These are phyloP conservation scores for Lathyrus sativus DNA, from an alignment of 306 rosid genomes.

Conservation along the genomic window DNA sequence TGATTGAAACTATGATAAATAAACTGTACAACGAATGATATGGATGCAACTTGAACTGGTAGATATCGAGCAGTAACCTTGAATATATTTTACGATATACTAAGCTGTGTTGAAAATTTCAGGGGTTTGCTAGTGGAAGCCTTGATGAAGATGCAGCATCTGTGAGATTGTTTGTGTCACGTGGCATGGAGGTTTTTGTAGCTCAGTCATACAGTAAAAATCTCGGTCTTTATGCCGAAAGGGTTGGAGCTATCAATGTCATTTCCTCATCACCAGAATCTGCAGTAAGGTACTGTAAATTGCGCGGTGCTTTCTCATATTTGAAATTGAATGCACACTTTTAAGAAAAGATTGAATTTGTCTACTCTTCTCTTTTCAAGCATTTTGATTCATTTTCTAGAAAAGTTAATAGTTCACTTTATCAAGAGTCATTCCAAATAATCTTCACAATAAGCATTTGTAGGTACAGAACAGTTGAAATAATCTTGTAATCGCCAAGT, in stretches of 20 bases:
- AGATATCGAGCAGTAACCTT: not conserved
- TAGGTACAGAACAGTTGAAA: conserved; percentile 2
- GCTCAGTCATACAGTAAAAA: conserved; percentile 99
- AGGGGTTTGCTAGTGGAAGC: conserved; percentile 99
- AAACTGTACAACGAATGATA: conserved; percentile 6
- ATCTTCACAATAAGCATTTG: conserved; percentile 2
- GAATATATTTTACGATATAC: conserved; percentile 7
- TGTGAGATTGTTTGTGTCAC: conserved; percentile 85
- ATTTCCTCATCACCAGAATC: conserved; percentile 83
- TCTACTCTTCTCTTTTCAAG: conserved; percentile 3
- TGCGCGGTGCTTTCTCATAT: conserved; percentile 32
- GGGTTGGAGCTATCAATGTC: conserved; percentile 93
- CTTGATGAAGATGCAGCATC: conserved; percentile 87
- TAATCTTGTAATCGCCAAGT: not conserved
- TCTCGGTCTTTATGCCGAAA: conserved; percentile 97
- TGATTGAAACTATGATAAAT: conserved; percentile 29
- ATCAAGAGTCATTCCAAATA: not conserved
- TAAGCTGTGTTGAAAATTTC: conserved; percentile 37
- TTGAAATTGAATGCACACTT: conserved; percentile 20
- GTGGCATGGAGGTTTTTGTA: conserved; percentile 87
- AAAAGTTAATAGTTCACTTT: conserved; percentile 3
- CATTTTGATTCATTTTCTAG: conserved; percentile 8
- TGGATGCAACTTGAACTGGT: not conserved
- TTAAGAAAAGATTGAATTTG: conserved; percentile 29
- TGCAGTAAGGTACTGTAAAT: conserved; percentile 66